A percentile compares a stretch with the other conserved stretches of the same genome.
Evolutionary conservation across 805 yeast genomes (phyloP).

Genomic region (Zygotorulaspora sp.): DNA sequence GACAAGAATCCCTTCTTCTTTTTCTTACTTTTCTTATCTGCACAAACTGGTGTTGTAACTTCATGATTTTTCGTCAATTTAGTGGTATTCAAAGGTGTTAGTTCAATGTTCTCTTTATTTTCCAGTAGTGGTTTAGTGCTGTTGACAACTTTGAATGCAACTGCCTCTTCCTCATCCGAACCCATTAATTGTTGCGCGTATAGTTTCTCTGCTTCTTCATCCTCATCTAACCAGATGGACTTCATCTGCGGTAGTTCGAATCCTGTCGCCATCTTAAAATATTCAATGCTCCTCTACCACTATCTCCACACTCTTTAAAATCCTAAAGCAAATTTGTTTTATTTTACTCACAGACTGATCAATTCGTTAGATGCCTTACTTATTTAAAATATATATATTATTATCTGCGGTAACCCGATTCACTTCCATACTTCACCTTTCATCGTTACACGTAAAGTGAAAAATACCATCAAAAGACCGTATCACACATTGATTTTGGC

Average conservation of each 20-base stretch:
- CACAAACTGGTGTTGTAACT: constrained; percentile 5
- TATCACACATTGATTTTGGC: neutral
- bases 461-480: neutral
- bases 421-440: too few species aligned
- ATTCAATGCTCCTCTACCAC: too few species aligned
- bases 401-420: neutral
- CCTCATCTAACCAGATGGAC: constrained; percentile 43
- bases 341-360: too few species aligned
- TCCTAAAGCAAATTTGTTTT: too few species aligned
- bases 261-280: constrained; percentile 9
- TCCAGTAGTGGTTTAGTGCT: constrained; percentile 34
- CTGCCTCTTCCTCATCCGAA: constrained; percentile 26
- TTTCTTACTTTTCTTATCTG: constrained; percentile 7
- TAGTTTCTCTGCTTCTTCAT: constrained; percentile 35
- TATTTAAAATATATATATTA: too few species aligned
- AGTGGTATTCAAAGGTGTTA: constrained; percentile 34
- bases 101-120: constrained; percentile 35
- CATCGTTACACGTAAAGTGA: constrained; percentile 2
- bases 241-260: constrained; percentile 34
- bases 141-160: constrained; percentile 34
- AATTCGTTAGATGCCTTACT: too few species aligned
- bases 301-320: too few species aligned
- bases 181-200: constrained; percentile 31
- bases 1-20: constrained; percentile 28
- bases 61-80: constrained; percentile 2